phyloP scores from a whole-genome alignment of 2,329 filamentous ascomycete genomes.

The Fusarium nelsonii region DNA sequence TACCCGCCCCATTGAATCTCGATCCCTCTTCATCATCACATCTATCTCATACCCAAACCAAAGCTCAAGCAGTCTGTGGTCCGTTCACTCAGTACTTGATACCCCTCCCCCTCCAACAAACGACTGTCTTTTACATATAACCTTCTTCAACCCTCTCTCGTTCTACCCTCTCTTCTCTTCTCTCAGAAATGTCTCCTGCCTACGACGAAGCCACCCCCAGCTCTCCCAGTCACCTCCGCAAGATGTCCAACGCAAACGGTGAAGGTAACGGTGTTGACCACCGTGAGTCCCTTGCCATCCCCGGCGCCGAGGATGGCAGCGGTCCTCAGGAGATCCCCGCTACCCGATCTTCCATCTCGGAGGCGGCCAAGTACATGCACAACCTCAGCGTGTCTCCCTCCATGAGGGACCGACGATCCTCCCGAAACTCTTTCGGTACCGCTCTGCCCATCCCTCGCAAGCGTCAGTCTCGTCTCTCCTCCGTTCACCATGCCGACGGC shows the following conservation, averaged over 20 bases:
- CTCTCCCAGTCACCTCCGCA: conserved; percentile 39
- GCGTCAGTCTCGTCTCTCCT: conserved; percentile 75
- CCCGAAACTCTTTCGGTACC: conserved; percentile 81
- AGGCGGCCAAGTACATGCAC: conserved; percentile 79
- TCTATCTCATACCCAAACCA: conserved; percentile 12
- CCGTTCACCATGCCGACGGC: conserved; percentile 64
- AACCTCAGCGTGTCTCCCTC: conserved; percentile 76
- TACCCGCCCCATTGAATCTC: conserved; percentile 36
- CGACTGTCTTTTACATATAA: conserved; percentile 31
- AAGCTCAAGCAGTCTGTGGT: conserved; percentile 19
- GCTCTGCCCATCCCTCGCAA: conserved; percentile 79
- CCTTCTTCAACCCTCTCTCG: background rate
- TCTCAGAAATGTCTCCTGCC: conserved; percentile 53
- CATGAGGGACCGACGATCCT: conserved; percentile 74
- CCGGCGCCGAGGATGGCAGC: conserved; percentile 57
- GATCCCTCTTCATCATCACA: conserved; percentile 13
- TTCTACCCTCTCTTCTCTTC: background rate
- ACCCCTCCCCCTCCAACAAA: conserved; percentile 22
- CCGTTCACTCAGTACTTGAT: conserved; percentile 36
- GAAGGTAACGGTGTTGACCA: conserved; percentile 33
- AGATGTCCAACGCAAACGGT: conserved; percentile 27
- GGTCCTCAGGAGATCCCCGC: conserved; percentile 77
- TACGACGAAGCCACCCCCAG: conserved; percentile 61
- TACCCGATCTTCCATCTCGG: conserved; percentile 74
- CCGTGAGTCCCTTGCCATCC: conserved; percentile 45